Evolutionary conservation across 2,329 filamentous ascomycete genomes (phyloP), one percentile per base, ranked within the genome.

Genomic region (Periglandula ipomoeae): DNA sequence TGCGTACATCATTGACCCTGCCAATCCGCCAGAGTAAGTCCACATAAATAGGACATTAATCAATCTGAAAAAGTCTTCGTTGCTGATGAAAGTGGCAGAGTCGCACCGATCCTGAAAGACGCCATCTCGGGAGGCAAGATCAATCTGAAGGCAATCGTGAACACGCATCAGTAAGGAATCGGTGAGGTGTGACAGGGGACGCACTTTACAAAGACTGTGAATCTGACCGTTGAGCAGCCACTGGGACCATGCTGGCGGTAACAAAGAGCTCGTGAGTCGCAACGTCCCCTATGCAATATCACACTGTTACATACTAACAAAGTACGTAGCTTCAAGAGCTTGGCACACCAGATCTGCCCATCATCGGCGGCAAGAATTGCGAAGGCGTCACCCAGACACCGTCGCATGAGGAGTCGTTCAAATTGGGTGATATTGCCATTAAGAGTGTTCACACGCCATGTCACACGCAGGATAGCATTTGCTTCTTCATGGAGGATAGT

Each of bases 381-480:
- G 76, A 85, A 53, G 79, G 79, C 22, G 91, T 96, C 42, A 89
- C 84, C 22, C 75, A 75, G 58, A 94, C 85, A 0, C 91, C 91
- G 0, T 68, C 70, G 3, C 79, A 97, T 64, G 81, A 83, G 35
- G 81, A 88, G 55, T 80, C 74, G 3, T 95, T 96, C 73, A 84
- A 80, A 54, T 81, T 98, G 53, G 93, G 93, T 49, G 76, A 78
- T 56, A 93, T 98, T 65, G 76, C 78, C 13, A 85, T 96, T 50
- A 91, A 80, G 63, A 86, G 87, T 22, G 73, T 97, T n/a, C 87
- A 97, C 69, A 98, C 93, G 11, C 93, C 93, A 2, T 98, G 93
- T 67, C 93, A 98, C 65, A 98, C 93, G 1, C 90, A 96, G 70
- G 93, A 98, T 70, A 96, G 90, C 66, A 95, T 98, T 64, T 98